Percentiles rank a stretch among this genome's conserved stretches.
phyloP scores from a whole-genome alignment of 1,139 yeast species.

The Pichia sp. region DNA sequence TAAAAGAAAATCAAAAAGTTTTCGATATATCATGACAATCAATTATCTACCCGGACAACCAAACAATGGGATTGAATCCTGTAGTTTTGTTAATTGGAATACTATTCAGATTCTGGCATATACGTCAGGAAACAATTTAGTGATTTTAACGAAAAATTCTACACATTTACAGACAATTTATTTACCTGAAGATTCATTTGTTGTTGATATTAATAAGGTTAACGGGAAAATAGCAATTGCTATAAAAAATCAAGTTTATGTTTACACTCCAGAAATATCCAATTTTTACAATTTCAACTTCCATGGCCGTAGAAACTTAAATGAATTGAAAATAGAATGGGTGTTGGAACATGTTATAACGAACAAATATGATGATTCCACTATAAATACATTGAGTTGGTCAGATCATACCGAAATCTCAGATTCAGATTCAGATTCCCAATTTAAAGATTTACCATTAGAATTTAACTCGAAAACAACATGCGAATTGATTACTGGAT shows the following conservation, averaged over 20 bases:
- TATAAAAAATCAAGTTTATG: conserved; percentile 30
- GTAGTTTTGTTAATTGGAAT: conserved; percentile 64
- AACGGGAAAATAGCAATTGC: conserved; percentile 56
- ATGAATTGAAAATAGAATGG: conserved; percentile 39
- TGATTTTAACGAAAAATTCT: conserved; percentile 48
- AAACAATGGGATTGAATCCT: conserved; percentile 48
- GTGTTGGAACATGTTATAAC: conserved; percentile 32
- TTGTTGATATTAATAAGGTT: conserved; percentile 54
- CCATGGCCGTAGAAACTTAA: conserved; percentile 27
- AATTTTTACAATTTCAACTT: conserved; percentile 30
- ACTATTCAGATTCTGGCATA: conserved; percentile 61
- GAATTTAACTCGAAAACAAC: conserved; percentile 30
- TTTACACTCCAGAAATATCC: conserved; percentile 40
- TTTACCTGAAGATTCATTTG: conserved; percentile 56
- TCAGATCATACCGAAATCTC: conserved; percentile 38
- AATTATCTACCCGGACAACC: conserved; percentile 80
- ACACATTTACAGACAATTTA: conserved; percentile 70
- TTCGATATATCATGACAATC: neutral
- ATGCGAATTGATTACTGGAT: conserved; percentile 49
- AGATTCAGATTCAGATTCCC: conserved; percentile 23
- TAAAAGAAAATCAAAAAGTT: too few species aligned
- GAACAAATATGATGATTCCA: conserved; percentile 31
- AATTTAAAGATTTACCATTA: conserved; percentile 27
- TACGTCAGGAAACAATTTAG: conserved; percentile 83
- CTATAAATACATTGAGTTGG: conserved; percentile 58